A percentile compares a stretch with the other conserved stretches of the same genome.
Conservation (phyloP, 192 early-diverging fungal species). For the Kickxella alabastrina region DNA sequence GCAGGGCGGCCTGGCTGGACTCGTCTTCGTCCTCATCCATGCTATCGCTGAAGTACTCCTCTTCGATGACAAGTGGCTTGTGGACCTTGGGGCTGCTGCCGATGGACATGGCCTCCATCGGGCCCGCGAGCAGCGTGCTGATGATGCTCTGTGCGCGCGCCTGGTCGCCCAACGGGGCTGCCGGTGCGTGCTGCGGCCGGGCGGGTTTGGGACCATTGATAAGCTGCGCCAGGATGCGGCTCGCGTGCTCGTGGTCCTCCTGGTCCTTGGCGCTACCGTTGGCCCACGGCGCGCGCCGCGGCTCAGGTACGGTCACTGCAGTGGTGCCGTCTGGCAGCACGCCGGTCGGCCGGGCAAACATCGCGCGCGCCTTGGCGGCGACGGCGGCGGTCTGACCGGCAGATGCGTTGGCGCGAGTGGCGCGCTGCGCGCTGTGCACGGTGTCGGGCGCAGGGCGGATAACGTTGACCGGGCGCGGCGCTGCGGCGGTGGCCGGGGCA, state of each 20-base stretch:
- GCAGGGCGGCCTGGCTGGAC: not conserved
- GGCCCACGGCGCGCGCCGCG: constrained; percentile 34
- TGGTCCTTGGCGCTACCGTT: constrained; percentile 3
- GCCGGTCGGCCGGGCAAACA: constrained; percentile 5
- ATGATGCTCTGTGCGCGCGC: constrained; percentile 40
- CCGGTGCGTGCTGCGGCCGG: constrained; percentile 2
- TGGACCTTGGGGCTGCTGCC: not conserved
- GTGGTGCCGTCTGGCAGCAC: not conserved
- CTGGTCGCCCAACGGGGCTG: constrained; percentile 1
- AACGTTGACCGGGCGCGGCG: constrained; percentile 23
- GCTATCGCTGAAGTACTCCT: constrained; percentile 47
- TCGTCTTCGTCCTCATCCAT: constrained; percentile 34
- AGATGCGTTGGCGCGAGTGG: not conserved
- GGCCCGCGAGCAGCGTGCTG: constrained; percentile 35
- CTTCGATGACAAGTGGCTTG: constrained; percentile 35
- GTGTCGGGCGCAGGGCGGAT: constrained; percentile 21
- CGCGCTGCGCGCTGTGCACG: not conserved
- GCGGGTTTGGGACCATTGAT: constrained; percentile 4
- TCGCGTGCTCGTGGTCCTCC: constrained; percentile 10
- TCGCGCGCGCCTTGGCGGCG: constrained; percentile 18
- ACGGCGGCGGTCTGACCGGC: constrained; percentile 16
- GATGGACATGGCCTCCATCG: constrained; percentile 17
- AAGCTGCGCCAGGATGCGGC: constrained; percentile 33
- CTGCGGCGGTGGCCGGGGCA: constrained; percentile 10
- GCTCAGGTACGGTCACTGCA: constrained; percentile 31